Evolutionary conservation across 345 rosid genomes (phyloP).

Genomic region (Ailanthus altissimus): DNA sequence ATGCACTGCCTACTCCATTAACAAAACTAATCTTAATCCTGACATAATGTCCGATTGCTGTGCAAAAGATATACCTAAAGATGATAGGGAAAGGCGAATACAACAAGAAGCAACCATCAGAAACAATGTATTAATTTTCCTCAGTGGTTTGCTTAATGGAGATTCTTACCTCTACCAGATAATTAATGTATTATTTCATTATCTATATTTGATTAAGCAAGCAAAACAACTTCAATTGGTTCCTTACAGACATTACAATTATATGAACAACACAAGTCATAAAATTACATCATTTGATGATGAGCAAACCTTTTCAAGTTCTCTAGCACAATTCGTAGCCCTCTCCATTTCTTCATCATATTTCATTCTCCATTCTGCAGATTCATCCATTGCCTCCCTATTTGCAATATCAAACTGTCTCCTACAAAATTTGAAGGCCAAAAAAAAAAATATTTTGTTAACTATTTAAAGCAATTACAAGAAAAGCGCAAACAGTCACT

Average conservation of each 20-base stretch:
- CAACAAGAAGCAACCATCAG: neutral
- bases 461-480: neutral
- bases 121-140: neutral
- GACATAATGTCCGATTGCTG: neutral
- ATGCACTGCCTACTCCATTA: neutral
- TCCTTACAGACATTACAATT: neutral
- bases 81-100: neutral
- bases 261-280: neutral
- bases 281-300: neutral
- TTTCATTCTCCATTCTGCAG: slow-evolving; percentile 88
- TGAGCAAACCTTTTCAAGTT: slow-evolving; percentile 60
- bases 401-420: slow-evolving; percentile 89
- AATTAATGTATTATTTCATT: neutral
- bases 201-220: neutral
- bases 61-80: neutral
- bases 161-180: neutral
- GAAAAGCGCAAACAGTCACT: neutral
- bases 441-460: neutral
- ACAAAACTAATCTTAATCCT: neutral
- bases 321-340: slow-evolving; percentile 58
- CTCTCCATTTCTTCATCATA: slow-evolving; percentile 68
- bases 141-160: neutral
- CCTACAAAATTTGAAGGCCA: slow-evolving; percentile 39
- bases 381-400: slow-evolving; percentile 92
- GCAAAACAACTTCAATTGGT: neutral